These are phyloP conservation scores for Neospora caninum DNA, from an alignment of 169 alveolate species.

Conservation along the genomic window DNA sequence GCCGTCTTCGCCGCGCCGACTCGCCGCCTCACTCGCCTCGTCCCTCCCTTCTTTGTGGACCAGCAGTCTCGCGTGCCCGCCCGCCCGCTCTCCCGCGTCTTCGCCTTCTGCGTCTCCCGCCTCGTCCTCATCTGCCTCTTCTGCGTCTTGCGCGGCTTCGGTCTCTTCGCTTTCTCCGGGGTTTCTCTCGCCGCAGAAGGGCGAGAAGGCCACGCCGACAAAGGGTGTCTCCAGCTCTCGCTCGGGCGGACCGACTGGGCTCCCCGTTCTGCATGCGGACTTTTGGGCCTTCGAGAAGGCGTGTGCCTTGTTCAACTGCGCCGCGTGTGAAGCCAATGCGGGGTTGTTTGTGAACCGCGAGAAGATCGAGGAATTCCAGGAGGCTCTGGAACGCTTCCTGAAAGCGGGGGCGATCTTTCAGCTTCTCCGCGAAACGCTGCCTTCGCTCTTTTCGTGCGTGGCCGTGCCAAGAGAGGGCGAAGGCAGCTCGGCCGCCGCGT, in stretches of 20 bases:
- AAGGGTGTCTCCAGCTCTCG: too few relatives aligned
- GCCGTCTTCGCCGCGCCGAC: background rate
- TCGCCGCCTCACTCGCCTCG: background rate
- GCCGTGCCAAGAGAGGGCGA: too few relatives aligned
- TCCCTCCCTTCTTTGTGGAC: background rate
- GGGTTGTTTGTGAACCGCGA: background rate
- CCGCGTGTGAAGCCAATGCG: background rate
- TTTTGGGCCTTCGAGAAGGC: background rate
- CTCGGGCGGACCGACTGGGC: background rate
- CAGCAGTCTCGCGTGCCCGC: background rate
- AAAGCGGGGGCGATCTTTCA: background rate
- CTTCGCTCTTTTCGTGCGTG: background rate
- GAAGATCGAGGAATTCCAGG: background rate
- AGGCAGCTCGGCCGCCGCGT: background rate
- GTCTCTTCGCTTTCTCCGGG: too few relatives aligned
- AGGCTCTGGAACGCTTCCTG: background rate
- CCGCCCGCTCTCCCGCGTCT: background rate
- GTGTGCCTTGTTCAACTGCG: background rate
- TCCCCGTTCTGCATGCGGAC: background rate
- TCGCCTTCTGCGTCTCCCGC: background rate
- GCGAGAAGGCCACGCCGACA: too few relatives aligned
- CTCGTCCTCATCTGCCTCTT: background rate
- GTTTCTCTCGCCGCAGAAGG: background rate
- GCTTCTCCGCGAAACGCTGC: background rate
- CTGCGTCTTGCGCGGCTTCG: background rate